Conservation (phyloP, 2,329 filamentous ascomycete species). For the Fusarium sp. region DNA sequence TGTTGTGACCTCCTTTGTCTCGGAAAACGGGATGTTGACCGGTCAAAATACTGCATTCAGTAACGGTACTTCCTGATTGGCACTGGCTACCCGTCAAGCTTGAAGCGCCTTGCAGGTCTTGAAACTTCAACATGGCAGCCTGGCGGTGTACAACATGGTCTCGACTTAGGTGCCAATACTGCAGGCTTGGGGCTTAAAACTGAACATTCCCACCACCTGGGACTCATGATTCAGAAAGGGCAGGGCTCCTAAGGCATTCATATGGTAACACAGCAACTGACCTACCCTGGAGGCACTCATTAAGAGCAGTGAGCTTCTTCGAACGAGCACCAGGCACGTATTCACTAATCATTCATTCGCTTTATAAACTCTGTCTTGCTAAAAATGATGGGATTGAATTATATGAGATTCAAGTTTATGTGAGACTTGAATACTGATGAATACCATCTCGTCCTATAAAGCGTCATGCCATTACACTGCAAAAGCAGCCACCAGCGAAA, state of each 20-base stretch:
- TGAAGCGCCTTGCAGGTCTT: too few species aligned
- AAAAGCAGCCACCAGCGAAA: background rate
- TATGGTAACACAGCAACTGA: background rate
- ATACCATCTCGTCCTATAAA: too few species aligned
- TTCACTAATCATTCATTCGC: background rate
- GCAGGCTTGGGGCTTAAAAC: background rate
- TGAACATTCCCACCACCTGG: accelerated
- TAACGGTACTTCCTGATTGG: accelerated
- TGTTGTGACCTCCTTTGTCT: too few species aligned
- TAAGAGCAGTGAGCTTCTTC: background rate
- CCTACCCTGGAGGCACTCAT: background rate
- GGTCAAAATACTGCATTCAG: too few species aligned
- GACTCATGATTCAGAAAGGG: too few species aligned
- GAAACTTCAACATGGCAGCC: background rate
- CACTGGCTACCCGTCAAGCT: accelerated
- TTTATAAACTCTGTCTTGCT: background rate
- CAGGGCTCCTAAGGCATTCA: background rate
- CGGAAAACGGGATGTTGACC: accelerated
- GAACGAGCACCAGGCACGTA: background rate
- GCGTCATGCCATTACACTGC: too few species aligned
- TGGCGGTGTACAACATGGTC: background rate
- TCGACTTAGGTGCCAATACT: accelerated
- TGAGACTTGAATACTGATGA: background rate
- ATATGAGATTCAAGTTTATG: background rate
- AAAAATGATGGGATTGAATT: background rate